Base-by-base conservation (phyloP, 495 filamentous ascomycete species). In the Cercophora newfieldiana region DNA sequence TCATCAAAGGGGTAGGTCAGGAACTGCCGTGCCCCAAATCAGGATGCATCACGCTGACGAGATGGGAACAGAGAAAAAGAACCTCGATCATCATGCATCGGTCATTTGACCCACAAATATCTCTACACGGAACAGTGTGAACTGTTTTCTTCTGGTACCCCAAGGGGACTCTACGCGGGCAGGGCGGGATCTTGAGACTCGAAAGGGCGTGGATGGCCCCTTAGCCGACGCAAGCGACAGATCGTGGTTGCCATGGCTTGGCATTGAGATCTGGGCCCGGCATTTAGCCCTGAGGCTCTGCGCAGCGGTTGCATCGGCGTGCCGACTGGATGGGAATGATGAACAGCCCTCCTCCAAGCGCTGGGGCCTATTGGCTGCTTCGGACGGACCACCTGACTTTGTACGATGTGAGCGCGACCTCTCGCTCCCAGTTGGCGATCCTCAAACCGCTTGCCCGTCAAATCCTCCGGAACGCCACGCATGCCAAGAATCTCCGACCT, bases 401-500 rank as follows among this genome's bases (percentile, higher is more conserved):
- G 3, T 19, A 18, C 44, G 33, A 5, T 18, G 48, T 21, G 24
- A 7, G 21, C 28, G 21, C 18, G n/a, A 37, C 29, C 30, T 28
- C 30, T 31, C 55, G n/a, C 56, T n/a, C 61, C 61, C 53, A 54
- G 62, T 29, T 47, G 62, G 25, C 51, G 65, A 69, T 69, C 63
- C 24, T 64, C 55, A 69, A 66, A 69, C 64, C 47, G 26, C 60
- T 58, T 47, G 54, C 63, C 56, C 65, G 24, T 69, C 64, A 65
- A 62, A 63, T 7, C 33, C 59, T 55, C 57, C 19, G 64, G 64
- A 59, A 44, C 54, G 59, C 25, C 64, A 28, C 21, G 29, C n/a
- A 64, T 37, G 64, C 66, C 69, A 71, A 71, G 69, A 28, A 64
- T 61, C 61, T 64, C 66, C 31, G 31, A 63, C 66, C 63, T 59